Evolutionary conservation across 2,329 filamentous ascomycete species (phyloP), one percentile per base, ranked within the genome.

Genomic region (Cladosporium phlei): DNA sequence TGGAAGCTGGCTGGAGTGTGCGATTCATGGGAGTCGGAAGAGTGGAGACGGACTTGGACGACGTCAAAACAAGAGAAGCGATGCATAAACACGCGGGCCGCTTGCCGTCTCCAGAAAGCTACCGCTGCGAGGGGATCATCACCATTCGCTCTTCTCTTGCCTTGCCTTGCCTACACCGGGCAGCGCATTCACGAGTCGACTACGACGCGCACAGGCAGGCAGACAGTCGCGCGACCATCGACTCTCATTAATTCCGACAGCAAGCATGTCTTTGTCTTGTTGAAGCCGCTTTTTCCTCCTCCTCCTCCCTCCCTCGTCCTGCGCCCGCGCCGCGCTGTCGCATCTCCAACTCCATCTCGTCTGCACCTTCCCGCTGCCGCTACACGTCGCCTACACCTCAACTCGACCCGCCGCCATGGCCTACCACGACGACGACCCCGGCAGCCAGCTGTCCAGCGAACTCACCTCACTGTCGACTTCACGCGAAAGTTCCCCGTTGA

Each of bases 401-500:
- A 37, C 40, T 48, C 50, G 47, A 38, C 49, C 48, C 52, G 48
- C 53, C 50, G 22, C 19, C 46, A 28, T 46, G 40, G 29, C 21
- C 30, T 37, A 46, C 34, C 19, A 32, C 19, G 52, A 47, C 22
- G 14, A 16, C 35, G 43, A 49, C 49, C 40, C 39, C 34, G 37
- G 48, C 38, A 38, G 46, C 47, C 42, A 53, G 24, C 55, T 58
- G n/a, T n/a, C n/a, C 42, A 56, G 53, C 38, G 47, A 50, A 37
- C 58, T 57, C 38, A 55, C 59, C 24, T 60, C 58, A 29, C 58
- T 48, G 30, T 49, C 32, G 43, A 55, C 50, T 45, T 52, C 56
- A 51, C 57, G 57, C 35, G 49, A 38, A 30, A 50, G 48, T 60
- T 69, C 68, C 35, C 61, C 64, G 34, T 61, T 69, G 58, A 65